Conservation (phyloP, 805 yeast species). For the Metschnikowia corniflorae region DNA sequence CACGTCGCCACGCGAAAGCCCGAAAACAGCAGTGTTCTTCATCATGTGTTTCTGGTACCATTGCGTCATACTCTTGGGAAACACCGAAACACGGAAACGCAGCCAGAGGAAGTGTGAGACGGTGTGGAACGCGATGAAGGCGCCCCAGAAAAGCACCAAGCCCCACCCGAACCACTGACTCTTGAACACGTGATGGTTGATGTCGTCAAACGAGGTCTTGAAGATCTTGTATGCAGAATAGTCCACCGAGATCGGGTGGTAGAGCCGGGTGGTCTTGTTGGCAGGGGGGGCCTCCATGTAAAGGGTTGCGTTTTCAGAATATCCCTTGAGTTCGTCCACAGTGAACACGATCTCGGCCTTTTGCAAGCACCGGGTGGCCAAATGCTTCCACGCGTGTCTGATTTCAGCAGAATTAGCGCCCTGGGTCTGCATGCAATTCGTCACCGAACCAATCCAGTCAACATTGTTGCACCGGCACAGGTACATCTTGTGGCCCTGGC, state of each 20-base stretch:
- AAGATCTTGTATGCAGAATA: constrained; percentile 9
- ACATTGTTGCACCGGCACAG: constrained; percentile 18
- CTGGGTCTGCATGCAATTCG: constrained; percentile 17
- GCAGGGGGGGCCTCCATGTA: constrained; percentile 14
- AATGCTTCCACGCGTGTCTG: constrained; percentile 16
- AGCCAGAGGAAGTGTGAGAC: constrained; percentile 13
- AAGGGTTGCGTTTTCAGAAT: constrained; percentile 14
- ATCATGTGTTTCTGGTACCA: constrained; percentile 12
- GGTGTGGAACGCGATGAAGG: constrained; percentile 11
- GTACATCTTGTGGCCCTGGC: constrained; percentile 19
- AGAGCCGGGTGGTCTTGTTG: constrained; percentile 7
- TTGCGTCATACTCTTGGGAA: constrained; percentile 8
- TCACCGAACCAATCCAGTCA: constrained; percentile 20
- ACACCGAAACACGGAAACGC: constrained; percentile 11
- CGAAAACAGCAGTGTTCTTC: constrained; percentile 6
- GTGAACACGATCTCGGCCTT: constrained; percentile 13
- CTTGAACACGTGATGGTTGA: constrained; percentile 20
- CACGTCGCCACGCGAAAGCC: constrained; percentile 11
- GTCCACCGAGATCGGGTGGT: constrained; percentile 15
- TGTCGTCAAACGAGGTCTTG: constrained; percentile 14
- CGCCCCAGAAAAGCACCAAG: constrained; percentile 17
- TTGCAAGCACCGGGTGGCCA: constrained; percentile 14
- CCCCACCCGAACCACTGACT: constrained; percentile 22
- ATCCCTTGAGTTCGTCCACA: constrained; percentile 10
- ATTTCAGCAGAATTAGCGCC: constrained; percentile 7